Percentiles rank a stretch among this genome's conserved stretches.
Evolutionary conservation across 1,139 yeast genomes (phyloP).

Genomic region (Geotrichum cucujoidarum): DNA sequence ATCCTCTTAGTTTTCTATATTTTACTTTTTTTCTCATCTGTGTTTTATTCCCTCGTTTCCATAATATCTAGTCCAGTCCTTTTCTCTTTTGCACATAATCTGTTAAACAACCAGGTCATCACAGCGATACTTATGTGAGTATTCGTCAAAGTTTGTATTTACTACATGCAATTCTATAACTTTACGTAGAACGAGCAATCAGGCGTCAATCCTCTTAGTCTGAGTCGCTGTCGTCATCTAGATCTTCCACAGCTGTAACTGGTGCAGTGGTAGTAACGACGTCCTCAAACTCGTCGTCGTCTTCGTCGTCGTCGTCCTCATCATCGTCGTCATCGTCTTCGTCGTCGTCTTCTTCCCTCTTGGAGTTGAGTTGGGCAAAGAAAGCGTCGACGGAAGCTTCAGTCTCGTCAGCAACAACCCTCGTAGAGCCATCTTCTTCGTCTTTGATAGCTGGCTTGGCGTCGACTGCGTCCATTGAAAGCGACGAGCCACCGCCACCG

Average conservation of each 20-base stretch:
- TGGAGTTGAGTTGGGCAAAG: slow-evolving; percentile 64
- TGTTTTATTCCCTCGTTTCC: background rate
- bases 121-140: too few species aligned
- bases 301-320: slow-evolving; percentile 61
- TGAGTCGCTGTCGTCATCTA: slow-evolving; percentile 32
- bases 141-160: too few species aligned
- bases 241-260: slow-evolving; percentile 24
- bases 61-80: background rate
- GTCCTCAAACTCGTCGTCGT: slow-evolving; percentile 58
- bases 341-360: slow-evolving; percentile 51
- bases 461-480: slow-evolving; percentile 1
- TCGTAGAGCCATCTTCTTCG: slow-evolving; percentile 25
- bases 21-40: background rate
- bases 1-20: background rate
- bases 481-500: background rate
- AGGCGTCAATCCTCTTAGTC: slow-evolving; percentile 32
- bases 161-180: too few species aligned
- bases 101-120: too few species aligned
- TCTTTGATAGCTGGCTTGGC: slow-evolving; percentile 26
- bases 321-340: slow-evolving; percentile 41
- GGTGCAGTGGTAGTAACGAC: slow-evolving; percentile 50
- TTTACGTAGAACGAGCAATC: too few species aligned
- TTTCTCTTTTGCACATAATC: background rate
- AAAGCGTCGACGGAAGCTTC: slow-evolving; percentile 77
- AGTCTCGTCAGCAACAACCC: slow-evolving; percentile 34